Evolutionary conservation across 1,139 yeast genomes (phyloP).

Genomic region (Debaryomycetaceae sp.): DNA sequence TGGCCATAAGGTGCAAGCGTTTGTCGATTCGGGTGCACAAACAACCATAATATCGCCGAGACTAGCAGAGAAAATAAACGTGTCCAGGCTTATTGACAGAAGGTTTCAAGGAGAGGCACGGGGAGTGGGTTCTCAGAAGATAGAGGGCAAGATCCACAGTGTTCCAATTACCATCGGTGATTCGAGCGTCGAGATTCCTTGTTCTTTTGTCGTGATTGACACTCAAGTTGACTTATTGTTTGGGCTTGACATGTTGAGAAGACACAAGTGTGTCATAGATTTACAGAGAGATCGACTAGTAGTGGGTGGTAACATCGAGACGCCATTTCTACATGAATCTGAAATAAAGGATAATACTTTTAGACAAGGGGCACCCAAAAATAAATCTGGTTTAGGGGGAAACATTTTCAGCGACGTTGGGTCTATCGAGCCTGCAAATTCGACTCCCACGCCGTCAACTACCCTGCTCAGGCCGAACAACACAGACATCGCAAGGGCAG

Average conservation of each 20-base stretch:
- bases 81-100: constrained; percentile 73
- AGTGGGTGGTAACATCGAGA: constrained; percentile 66
- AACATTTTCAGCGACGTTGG: constrained; percentile 28
- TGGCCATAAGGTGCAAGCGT: constrained; percentile 79
- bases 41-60: constrained; percentile 75
- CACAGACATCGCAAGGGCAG: constrained; percentile 11
- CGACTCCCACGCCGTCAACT: constrained; percentile 10
- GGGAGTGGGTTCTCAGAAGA: constrained; percentile 85
- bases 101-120: constrained; percentile 79
- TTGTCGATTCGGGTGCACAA: constrained; percentile 97
- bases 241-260: constrained; percentile 78
- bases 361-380: constrained; percentile 9
- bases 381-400: constrained; percentile 26
- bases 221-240: constrained; percentile 65
- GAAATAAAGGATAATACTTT: constrained; percentile 55
- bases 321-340: constrained; percentile 68
- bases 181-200: constrained; percentile 51
- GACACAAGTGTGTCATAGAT: constrained; percentile 84
- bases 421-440: constrained; percentile 14
- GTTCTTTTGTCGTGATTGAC: constrained; percentile 80
- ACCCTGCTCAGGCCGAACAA: constrained; percentile 16
- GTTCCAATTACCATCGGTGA: constrained; percentile 80
- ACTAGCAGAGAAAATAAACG: constrained; percentile 70
- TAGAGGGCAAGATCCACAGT: constrained; percentile 82
- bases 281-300: constrained; percentile 62